Evolutionary conservation across 2,329 filamentous ascomycete genomes (phyloP), one percentile per base, ranked within the genome.

Genomic region (Aspergillus unguis): DNA sequence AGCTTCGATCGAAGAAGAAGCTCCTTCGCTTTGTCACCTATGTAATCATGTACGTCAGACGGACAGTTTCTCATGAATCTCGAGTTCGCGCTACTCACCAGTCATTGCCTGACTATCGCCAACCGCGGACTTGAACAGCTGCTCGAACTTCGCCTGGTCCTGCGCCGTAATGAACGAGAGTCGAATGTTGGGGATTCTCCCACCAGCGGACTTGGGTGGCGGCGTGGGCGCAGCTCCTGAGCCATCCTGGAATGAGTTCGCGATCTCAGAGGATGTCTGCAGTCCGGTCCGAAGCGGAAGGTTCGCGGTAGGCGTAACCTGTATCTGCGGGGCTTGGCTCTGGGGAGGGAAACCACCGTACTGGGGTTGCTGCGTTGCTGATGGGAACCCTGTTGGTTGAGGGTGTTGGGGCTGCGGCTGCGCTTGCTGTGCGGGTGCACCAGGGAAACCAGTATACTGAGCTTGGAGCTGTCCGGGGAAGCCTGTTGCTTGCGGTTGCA

Each of bases 61-160:
- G 50, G 17, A 17, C 17, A 26, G 31, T 32, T 9, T 26, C 40
- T 33, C 25, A 23, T 7, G 6, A 7, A 44, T 3, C n/a, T 26
- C 32, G 2, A 25, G 11, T 11, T 40, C 44, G 29, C 45, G 26
- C 35, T 40, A 62, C 60, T 56, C 52, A 71, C 88, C 94, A 44
- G 91, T 90, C 78, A 99, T 84, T 49, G 92, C 88, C 64, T 92
- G 86, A 54, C 81, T 83, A 60, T 91, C 86, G 32, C 91, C 90
- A 33, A 92, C 90, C 10, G 94, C 92, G 50, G 92, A 95, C 75
- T 94, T 96, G 79, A 99, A 99, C 38, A 99, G 77, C 52, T 94
- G 94, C 77, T 99, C 94, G 64, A 99, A 99, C 75, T 96, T 96
- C 65, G 90, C 83, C 73, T 99, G 94, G 68, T 99, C 94, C 65